Conservation (phyloP, 2,329 filamentous ascomycete species). For the Phoma sp. region DNA sequence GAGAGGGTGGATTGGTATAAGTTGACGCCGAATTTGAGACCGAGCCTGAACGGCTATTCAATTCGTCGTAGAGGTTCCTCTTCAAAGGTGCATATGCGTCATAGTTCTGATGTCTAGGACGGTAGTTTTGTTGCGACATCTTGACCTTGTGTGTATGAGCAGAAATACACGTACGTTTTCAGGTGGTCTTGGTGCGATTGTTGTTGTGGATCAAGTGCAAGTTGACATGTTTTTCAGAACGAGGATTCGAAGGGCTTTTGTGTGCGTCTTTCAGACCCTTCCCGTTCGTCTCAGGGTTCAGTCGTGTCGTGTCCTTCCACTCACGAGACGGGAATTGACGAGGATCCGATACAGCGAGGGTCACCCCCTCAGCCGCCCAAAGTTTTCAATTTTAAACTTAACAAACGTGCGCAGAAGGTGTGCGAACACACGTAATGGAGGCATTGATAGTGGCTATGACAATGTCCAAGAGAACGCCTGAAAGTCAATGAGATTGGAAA, state of each 20-base stretch:
- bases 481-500: background rate
- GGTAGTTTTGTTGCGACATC: background rate
- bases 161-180: too few species aligned
- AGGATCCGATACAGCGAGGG: background rate
- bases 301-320: background rate
- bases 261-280: background rate
- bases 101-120: background rate
- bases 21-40: background rate
- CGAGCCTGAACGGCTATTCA: background rate
- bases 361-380: conserved; percentile 6
- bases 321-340: background rate
- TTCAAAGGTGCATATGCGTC: background rate
- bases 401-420: background rate
- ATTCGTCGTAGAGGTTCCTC: background rate
- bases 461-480: background rate
- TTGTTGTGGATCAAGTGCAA: background rate
- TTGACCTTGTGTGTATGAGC: background rate
- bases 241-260: background rate
- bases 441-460: background rate
- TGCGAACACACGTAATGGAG: background rate
- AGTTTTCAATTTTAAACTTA: background rate
- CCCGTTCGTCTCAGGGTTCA: background rate
- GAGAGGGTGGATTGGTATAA: background rate
- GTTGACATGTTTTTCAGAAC: background rate
- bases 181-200: too few species aligned